Evolutionary conservation across 352 stramenopile species (phyloP).

Genomic region (Nothophytophthora sp.): DNA sequence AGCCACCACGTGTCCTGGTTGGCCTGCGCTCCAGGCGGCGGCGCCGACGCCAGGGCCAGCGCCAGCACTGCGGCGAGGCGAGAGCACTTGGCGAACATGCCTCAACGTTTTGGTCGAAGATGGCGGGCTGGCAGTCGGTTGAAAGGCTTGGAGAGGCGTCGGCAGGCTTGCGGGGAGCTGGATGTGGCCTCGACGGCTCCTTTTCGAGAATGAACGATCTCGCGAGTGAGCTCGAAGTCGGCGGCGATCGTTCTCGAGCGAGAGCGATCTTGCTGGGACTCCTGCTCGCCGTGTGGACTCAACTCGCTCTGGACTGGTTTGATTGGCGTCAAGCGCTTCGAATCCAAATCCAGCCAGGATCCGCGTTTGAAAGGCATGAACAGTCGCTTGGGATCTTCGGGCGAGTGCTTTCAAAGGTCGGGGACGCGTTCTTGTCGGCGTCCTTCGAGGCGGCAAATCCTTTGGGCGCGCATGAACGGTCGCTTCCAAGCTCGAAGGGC

Average conservation of each 20-base stretch:
- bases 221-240: background rate
- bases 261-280: slow-evolving; percentile 6
- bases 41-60: background rate
- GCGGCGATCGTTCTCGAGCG: slow-evolving; percentile 10
- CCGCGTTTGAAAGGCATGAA: slow-evolving; percentile 20
- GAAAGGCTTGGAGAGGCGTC: slow-evolving; percentile 16
- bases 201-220: slow-evolving; percentile 16
- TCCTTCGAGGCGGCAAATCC: no score
- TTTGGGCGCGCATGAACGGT: no score
- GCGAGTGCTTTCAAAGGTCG: background rate
- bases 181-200: slow-evolving; percentile 2
- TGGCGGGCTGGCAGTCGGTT: background rate
- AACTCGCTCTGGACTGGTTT: no score
- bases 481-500: no score
- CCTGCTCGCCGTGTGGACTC: background rate
- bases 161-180: background rate
- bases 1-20: slow-evolving; percentile 11
- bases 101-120: background rate
- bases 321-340: slow-evolving; percentile 9
- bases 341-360: slow-evolving; percentile 5
- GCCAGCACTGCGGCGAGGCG: slow-evolving; percentile 10
- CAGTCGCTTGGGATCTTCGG: slow-evolving; percentile 18
- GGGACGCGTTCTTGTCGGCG: background rate
- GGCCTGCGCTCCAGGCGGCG: background rate
- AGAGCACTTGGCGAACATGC: slow-evolving; percentile 7